Conservation (phyloP, 2,329 filamentous ascomycete species). For the Arthrobotrys musiformis region DNA sequence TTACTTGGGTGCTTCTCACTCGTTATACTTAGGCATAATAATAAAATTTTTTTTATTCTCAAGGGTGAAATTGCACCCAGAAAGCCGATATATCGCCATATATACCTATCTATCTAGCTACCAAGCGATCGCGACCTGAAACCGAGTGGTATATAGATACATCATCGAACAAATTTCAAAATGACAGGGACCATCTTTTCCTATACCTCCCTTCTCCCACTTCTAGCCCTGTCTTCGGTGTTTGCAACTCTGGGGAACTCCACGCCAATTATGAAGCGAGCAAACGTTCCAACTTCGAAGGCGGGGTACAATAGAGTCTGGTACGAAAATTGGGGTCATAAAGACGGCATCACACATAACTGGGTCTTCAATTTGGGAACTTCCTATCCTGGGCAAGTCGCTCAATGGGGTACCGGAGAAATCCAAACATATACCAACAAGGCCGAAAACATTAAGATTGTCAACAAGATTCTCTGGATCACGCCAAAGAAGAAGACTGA, state of each 20-base stretch:
- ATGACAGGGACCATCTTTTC: conserved; percentile 1
- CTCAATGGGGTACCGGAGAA: conserved; percentile 67
- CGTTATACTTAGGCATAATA: background rate
- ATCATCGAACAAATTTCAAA: background rate
- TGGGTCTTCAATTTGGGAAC: conserved; percentile 32
- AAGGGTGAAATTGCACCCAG: no score
- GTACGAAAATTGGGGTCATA: conserved; percentile 32
- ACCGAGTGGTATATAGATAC: no score
- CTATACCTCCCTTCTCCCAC: background rate
- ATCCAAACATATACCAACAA: conserved; percentile 65
- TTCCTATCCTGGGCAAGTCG: conserved; percentile 31
- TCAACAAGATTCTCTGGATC: conserved; percentile 63
- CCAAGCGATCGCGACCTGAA: no score
- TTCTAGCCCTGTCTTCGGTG: background rate
- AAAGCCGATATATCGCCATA: background rate
- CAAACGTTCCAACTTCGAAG: background rate
- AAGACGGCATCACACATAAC: conserved; percentile 19
- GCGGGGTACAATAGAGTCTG: conserved; percentile 30
- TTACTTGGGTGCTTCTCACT: background rate
- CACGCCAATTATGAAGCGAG: background rate
- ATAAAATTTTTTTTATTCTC: background rate
- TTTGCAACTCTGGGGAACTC: background rate
- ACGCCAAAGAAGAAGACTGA: conserved; percentile 59
- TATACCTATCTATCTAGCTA: background rate
- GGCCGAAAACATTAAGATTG: conserved; percentile 63